These are phyloP conservation scores for Conticribra guillardii DNA, from an alignment of 108 stramenopile genomes.

Conservation along the genomic window DNA sequence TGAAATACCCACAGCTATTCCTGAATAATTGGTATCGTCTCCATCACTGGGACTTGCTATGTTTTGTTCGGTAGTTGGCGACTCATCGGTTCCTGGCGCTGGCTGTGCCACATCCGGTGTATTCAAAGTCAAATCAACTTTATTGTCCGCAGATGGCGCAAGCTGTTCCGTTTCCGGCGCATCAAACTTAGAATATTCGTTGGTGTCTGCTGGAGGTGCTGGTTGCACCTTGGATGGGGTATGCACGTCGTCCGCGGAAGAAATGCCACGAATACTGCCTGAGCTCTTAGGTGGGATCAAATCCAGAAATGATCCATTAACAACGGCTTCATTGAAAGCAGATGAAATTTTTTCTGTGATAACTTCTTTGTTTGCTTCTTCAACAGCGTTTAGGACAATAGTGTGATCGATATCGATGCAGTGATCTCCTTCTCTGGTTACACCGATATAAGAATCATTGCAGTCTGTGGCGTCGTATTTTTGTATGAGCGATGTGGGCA, in stretches of 20 bases:
- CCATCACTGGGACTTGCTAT: background rate
- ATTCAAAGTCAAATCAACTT: too few relatives aligned
- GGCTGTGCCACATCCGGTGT: too few relatives aligned
- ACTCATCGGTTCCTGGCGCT: background rate
- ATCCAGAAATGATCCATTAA: conserved; percentile 10
- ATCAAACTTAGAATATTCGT: background rate
- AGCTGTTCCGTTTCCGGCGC: too few relatives aligned
- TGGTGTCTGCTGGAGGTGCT: background rate
- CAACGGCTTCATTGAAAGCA: conserved; percentile 14
- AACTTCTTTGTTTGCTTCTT: conserved; percentile 4
- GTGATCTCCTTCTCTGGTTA: conserved; percentile 19
- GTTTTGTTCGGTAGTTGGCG: too few relatives aligned
- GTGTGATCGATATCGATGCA: conserved; percentile 24
- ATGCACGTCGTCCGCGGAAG: background rate
- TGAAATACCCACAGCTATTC: conserved; percentile 23
- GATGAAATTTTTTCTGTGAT: background rate
- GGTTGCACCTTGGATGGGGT: too few relatives aligned
- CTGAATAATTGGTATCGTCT: conserved; percentile 12
- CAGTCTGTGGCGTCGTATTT: too few relatives aligned
- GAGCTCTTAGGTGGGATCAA: conserved; percentile 17
- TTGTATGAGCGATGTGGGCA: background rate
- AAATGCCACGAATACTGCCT: conserved; percentile 12
- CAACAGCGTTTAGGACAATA: conserved; percentile 5
- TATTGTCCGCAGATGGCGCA: background rate
- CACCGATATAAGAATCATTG: background rate